These are phyloP conservation scores for Globisporangium apiculatum DNA, from an alignment of 352 stramenopile genomes.

Conservation along the genomic window DNA sequence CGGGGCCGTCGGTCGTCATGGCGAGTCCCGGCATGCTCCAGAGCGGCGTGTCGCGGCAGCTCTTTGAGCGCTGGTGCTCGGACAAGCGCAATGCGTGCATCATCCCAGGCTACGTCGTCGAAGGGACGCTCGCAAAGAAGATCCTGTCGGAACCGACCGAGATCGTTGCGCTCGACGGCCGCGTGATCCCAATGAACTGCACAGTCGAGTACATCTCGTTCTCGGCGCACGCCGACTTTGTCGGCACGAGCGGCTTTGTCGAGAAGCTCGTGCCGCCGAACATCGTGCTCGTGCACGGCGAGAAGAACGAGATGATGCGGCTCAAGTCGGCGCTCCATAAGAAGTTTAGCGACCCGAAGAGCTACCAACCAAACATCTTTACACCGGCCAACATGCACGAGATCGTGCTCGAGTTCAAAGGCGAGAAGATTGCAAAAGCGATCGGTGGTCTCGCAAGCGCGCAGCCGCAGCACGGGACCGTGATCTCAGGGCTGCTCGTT, in stretches of 20 bases:
- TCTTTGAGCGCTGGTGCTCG: constrained; percentile 97
- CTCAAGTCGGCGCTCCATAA: constrained; percentile 91
- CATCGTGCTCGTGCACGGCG: constrained; percentile 95
- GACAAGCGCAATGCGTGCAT: constrained; percentile 98
- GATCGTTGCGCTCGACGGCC: constrained; percentile 91
- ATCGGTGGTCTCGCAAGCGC: constrained; percentile 67
- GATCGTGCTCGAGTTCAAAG: constrained; percentile 84
- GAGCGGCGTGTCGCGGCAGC: constrained; percentile 93
- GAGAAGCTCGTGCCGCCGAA: constrained; percentile 90
- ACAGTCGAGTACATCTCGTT: constrained; percentile 98
- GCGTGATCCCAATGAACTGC: constrained; percentile 92
- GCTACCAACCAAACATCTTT: constrained; percentile 76
- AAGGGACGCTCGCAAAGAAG: constrained; percentile 97
- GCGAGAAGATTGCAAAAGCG: constrained; percentile 84
- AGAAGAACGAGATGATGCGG: constrained; percentile 97
- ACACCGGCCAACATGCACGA: constrained; percentile 86
- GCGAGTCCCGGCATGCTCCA: constrained; percentile 98
- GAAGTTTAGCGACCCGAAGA: constrained; percentile 86
- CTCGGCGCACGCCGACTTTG: constrained; percentile 96
- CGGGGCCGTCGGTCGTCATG: constrained; percentile 98
- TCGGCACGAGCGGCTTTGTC: constrained; percentile 95
- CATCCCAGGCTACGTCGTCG: constrained; percentile 98
- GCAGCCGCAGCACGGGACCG: constrained; percentile 68
- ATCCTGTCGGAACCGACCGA: constrained; percentile 94
- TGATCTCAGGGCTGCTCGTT: constrained; percentile 79